These are phyloP conservation scores for Colletotrichum sp. DNA, from an alignment of 2,329 filamentous ascomycete species.

Conservation along the genomic window DNA sequence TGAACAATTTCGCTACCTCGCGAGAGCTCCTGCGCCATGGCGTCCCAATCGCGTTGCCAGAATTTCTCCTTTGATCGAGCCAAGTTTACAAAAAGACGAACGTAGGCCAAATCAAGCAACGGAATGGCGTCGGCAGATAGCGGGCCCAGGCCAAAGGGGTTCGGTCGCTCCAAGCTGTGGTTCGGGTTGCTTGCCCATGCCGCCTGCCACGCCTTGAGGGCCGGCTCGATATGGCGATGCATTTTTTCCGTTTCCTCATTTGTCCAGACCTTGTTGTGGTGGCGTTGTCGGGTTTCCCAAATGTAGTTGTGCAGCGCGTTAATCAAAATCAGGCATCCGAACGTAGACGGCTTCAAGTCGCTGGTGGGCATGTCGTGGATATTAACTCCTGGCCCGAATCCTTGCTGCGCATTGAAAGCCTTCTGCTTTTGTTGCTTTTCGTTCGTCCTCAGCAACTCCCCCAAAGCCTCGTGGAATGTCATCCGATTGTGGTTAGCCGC, in stretches of 20 bases:
- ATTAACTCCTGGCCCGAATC: constrained; percentile 54
- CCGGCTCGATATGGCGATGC: constrained; percentile 94
- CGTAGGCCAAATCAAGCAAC: constrained; percentile 88
- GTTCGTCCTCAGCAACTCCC: constrained; percentile 79
- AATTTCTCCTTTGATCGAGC: constrained; percentile 90
- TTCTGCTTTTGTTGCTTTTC: constrained; percentile 66
- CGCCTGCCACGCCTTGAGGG: constrained; percentile 90
- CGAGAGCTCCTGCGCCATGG: constrained; percentile 86
- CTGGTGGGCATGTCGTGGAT: constrained; percentile 45
- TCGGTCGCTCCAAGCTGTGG: constrained; percentile 83
- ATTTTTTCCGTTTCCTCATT: constrained; percentile 92
- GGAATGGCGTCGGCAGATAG: constrained; percentile 91
- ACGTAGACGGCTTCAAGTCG: constrained; percentile 82
- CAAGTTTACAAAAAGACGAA: constrained; percentile 92
- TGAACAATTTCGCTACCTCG: constrained; percentile 77
- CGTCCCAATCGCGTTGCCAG: constrained; percentile 92
- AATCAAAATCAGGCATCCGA: constrained; percentile 89
- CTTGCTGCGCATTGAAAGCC: constrained; percentile 43
- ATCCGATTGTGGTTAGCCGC: constrained; percentile 73
- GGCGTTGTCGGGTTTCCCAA: constrained; percentile 93
- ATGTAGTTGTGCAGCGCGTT: constrained; percentile 98
- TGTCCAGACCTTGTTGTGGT: constrained; percentile 89
- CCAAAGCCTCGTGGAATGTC: constrained; percentile 83
- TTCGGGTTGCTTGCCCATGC: constrained; percentile 89
- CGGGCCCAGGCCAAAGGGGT: constrained; percentile 80